Percentiles rank a stretch among this genome's conserved stretches.
phyloP scores from a whole-genome alignment of 192 early-diverging fungal genomes.

The Coemansia brasiliensis region DNA sequence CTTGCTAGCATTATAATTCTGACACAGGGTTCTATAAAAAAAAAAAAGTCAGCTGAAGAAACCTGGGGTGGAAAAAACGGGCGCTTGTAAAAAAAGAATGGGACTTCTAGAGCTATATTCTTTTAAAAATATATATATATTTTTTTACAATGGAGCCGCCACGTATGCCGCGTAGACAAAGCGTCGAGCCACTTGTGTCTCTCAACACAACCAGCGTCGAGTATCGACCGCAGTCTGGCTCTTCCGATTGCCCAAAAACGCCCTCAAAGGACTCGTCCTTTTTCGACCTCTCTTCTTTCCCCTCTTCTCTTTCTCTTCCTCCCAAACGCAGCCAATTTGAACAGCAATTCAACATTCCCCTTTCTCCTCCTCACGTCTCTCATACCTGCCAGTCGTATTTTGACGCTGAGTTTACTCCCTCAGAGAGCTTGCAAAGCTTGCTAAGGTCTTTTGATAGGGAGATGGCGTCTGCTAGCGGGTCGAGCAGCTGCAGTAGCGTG shows the following conservation, averaged over 20 bases:
- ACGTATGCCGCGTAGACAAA: background rate
- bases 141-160: background rate
- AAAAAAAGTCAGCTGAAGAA: background rate
- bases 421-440: no score
- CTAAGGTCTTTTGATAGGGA: no score
- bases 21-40: no score
- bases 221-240: conserved; percentile 23
- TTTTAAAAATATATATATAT: no score
- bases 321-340: conserved; percentile 32
- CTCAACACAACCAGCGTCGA: conserved; percentile 33
- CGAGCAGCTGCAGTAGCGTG: no score
- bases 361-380: background rate
- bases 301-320: conserved; percentile 23
- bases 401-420: no score
- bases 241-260: conserved; percentile 3
- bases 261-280: conserved; percentile 16
- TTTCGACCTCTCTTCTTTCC: conserved; percentile 24
- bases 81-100: no score
- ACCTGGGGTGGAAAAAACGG: no score
- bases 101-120: no score
- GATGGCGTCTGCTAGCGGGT: no score
- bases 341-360: conserved; percentile 13
- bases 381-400: no score
- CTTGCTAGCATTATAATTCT: conserved; percentile 7
- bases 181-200: conserved; percentile 42